Conservation (phyloP, 192 early-diverging fungal genomes). For the Backusella circina region DNA sequence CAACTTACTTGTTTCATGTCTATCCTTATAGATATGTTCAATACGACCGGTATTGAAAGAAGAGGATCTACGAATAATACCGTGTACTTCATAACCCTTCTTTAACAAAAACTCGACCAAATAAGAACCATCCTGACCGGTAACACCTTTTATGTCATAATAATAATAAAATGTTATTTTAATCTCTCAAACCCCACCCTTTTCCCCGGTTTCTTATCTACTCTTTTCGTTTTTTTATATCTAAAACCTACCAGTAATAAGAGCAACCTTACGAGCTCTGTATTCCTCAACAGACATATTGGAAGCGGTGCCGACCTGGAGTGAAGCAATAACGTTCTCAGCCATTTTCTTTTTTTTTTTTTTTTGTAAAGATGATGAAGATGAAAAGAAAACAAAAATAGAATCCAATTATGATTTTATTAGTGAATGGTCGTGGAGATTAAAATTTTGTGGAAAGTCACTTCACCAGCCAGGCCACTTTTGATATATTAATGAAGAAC, state of each 20-base stretch:
- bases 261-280: slow-evolving; percentile 55
- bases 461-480: neutral
- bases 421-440: neutral
- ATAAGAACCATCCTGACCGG: slow-evolving; percentile 81
- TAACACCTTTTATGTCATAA: slow-evolving; percentile 48
- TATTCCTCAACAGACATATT: slow-evolving; percentile 46
- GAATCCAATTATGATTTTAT: slow-evolving; percentile 1
- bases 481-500: neutral
- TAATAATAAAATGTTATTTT: neutral
- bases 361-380: slow-evolving; percentile 9
- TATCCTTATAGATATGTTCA: slow-evolving; percentile 74
- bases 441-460: neutral
- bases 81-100: slow-evolving; percentile 79
- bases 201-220: neutral
- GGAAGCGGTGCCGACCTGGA: slow-evolving; percentile 5
- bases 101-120: slow-evolving; percentile 66
- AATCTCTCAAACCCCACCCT: neutral
- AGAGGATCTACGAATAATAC: slow-evolving; percentile 77
- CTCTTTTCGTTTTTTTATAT: neutral
- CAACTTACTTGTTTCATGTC: slow-evolving; percentile 54
- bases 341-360: slow-evolving; percentile 15
- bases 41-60: slow-evolving; percentile 86
- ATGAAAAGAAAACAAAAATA: slow-evolving; percentile 16
- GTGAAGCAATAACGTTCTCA: slow-evolving; percentile 33
- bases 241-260: slow-evolving; percentile 51